phyloP scores from a whole-genome alignment of 495 filamentous ascomycete genomes.

The Penicillium coffeae region DNA sequence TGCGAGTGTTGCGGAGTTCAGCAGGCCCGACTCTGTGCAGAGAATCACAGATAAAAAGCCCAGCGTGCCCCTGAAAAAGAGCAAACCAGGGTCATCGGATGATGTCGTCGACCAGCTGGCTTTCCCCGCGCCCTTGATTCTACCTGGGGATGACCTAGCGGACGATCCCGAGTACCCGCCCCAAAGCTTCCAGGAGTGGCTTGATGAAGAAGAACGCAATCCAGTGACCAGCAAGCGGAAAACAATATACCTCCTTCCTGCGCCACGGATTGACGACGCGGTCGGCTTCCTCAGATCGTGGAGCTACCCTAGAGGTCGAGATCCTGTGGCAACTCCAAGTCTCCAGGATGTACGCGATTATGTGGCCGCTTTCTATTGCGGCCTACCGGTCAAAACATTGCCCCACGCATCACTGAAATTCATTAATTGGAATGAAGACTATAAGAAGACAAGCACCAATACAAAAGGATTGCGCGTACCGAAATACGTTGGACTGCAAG shows the following conservation, averaged over 20 bases:
- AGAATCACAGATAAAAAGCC: background rate
- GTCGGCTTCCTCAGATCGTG: background rate
- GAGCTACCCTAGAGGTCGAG: background rate
- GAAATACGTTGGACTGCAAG: constrained; percentile 40
- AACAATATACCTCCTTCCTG: constrained; percentile 51
- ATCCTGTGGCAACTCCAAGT: constrained; percentile 25
- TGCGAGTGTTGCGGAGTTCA: background rate
- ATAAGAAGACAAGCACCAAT: background rate
- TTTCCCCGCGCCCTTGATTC: constrained; percentile 58
- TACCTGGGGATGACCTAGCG: constrained; percentile 58
- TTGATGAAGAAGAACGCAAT: constrained; percentile 48
- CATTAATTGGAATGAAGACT: constrained; percentile 38
- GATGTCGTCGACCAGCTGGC: background rate
- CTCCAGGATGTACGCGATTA: constrained; percentile 46
- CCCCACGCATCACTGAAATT: constrained; percentile 35
- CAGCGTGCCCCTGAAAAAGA: background rate
- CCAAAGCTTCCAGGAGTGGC: constrained; percentile 57
- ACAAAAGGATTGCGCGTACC: background rate
- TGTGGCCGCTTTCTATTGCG: constrained; percentile 58
- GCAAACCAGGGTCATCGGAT: background rate
- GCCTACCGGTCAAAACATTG: constrained; percentile 46
- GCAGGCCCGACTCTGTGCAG: background rate
- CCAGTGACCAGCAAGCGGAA: constrained; percentile 41
- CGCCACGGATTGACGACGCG: constrained; percentile 30
- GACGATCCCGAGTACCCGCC: constrained; percentile 50